A percentile compares a stretch with the other conserved stretches of the same genome.
Evolutionary conservation across 805 yeast genomes (phyloP).

Genomic region (Candida taoyuanica): DNA sequence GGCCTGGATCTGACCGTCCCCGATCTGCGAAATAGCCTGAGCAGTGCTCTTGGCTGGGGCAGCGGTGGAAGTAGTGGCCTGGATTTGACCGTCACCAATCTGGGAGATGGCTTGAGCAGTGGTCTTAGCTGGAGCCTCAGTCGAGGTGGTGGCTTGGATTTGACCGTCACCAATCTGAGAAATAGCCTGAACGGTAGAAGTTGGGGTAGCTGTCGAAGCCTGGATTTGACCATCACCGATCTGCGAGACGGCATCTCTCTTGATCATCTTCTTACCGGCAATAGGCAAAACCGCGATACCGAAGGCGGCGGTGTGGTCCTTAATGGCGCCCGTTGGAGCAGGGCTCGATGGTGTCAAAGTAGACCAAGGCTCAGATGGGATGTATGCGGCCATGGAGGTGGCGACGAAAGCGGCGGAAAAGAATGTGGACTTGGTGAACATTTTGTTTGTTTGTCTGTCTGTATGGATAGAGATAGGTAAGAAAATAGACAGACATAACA

Average conservation of each 20-base stretch:
- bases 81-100: conserved; percentile 60
- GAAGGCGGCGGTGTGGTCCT: conserved; percentile 34
- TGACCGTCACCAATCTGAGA: conserved; percentile 46
- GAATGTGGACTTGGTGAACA: conserved; percentile 37
- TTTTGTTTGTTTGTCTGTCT: conserved; percentile 14
- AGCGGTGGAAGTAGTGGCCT: conserved; percentile 25
- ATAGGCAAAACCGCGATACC: conserved; percentile 40
- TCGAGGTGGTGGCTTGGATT: conserved; percentile 25
- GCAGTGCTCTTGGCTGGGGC: conserved; percentile 26
- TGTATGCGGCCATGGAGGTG: conserved; percentile 53
- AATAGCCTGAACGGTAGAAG: conserved; percentile 27
- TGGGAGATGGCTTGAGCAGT: conserved; percentile 31
- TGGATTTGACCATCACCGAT: conserved; percentile 63
- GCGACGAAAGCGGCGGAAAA: conserved; percentile 41
- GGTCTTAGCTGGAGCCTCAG: conserved; percentile 3
- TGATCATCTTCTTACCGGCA: conserved; percentile 29
- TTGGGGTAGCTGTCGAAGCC: conserved; percentile 36
- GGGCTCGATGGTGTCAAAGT: conserved; percentile 37
- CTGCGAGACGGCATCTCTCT: conserved; percentile 45
- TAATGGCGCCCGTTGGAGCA: conserved; percentile 34
- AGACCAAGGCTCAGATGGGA: conserved; percentile 51
- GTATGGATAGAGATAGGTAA: too few relatives aligned
- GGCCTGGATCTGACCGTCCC: conserved; percentile 53
- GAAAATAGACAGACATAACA: too few relatives aligned
- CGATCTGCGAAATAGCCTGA: conserved; percentile 26